phyloP scores from a whole-genome alignment of 176 grass and related monocot genomes.

The Saccharum spontaneum region DNA sequence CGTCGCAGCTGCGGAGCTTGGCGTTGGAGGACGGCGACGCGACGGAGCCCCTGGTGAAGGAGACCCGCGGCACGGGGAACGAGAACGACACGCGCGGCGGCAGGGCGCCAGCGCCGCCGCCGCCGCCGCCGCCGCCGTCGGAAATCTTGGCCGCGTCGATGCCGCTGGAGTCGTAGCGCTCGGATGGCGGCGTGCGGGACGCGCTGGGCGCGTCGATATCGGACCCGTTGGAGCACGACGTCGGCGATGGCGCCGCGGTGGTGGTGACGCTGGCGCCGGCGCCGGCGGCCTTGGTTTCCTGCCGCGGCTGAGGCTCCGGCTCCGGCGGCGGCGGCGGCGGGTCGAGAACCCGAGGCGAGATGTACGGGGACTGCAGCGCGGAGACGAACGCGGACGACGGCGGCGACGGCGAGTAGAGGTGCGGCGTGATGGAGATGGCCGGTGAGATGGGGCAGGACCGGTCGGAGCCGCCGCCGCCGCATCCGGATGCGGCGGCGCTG shows the following conservation, averaged over 20 bases:
- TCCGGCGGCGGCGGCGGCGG: background rate
- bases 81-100: conserved; percentile 82
- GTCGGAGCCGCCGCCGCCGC: conserved; percentile 44
- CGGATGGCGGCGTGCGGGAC: conserved; percentile 81
- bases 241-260: conserved; percentile 56
- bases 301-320: conserved; percentile 22
- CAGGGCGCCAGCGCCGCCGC: background rate
- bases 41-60: conserved; percentile 68
- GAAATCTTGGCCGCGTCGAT: conserved; percentile 80
- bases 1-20: conserved; percentile 89
- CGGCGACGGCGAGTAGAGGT: conserved; percentile 92
- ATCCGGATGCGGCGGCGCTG: conserved; percentile 35
- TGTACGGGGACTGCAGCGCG: conserved; percentile 96
- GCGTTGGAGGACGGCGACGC: conserved; percentile 83
- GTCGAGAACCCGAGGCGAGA: conserved; percentile 73
- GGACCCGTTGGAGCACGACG: conserved; percentile 63
- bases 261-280: conserved; percentile 32
- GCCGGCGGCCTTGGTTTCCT: conserved; percentile 13
- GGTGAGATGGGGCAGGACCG: conserved; percentile 78
- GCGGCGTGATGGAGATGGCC: conserved; percentile 80
- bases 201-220: conserved; percentile 75
- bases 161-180: conserved; percentile 68
- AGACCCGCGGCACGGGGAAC: conserved; percentile 87
- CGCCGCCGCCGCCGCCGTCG: conserved; percentile 38
- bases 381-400: conserved; percentile 95